Base-by-base conservation (phyloP, 2,329 filamentous ascomycete genomes). In the Colletotrichum camelliae region DNA sequence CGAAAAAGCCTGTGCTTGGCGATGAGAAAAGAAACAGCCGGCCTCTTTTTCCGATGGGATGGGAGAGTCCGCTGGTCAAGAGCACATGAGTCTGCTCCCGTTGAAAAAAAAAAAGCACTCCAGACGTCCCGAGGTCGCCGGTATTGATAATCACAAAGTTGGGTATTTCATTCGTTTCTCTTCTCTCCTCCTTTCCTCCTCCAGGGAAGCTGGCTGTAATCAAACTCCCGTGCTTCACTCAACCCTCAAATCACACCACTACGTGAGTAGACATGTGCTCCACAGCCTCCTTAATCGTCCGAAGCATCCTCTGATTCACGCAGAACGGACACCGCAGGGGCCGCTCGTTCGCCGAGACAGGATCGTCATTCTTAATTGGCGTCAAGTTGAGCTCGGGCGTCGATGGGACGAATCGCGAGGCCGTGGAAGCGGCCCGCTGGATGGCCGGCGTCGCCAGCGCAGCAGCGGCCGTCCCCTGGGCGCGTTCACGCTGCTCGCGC, bases 181-280 rank as follows among this genome's bases (percentile, higher is more conserved):
- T 31, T 31, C 55, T 37, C 21, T 52, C 37, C 15, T 31, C 62
- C 4, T 24, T 66, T 39, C 33, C 43, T 67, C 21, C 13, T n/a
- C n/a, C 43, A 12, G 10, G n/a, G n/a, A 21, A 48, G 43, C 43
- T 12, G 43, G 43, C 43, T 21, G 43, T 21, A 21, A 48, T 21
- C 43, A 48, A 21, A 13, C 24, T 21, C 39, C 16, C 48, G 29
- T 29, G 21, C 43, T 67, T 5, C 31, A n/a, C 21, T 33, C 35
- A 48, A 18, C 1, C 21, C 69, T 31, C n/a, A 21, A 27, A 27
- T 80, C 81, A 90, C 21, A 92, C 89, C 16, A 92, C 87, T 6
- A 92, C 91, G 76, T 92, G 91, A 3, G 90, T 91, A 13, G 90
- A 90, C 86, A 92, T 85, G 79, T 92, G 91, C 81, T 92, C 91